Evolutionary conservation across 2,329 filamentous ascomycete genomes (phyloP).

Genomic region (Penicillium verrucosum): DNA sequence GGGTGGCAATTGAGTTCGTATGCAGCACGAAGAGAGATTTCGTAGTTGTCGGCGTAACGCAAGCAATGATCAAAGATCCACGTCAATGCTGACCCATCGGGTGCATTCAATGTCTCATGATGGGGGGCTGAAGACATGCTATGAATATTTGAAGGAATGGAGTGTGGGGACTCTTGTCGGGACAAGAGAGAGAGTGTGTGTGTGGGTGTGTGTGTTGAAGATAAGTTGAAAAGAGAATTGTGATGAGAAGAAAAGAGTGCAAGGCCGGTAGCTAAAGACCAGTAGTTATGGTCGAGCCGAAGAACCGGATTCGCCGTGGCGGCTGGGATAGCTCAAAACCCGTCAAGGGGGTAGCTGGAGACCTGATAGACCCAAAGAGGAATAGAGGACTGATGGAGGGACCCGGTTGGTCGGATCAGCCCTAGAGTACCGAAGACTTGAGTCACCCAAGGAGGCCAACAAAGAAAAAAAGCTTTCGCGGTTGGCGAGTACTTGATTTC

Average conservation of each 20-base stretch:
- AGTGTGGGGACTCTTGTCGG: neutral
- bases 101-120: conserved; percentile 19
- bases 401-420: conserved; percentile 4
- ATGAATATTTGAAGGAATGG: neutral
- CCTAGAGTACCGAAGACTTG: neutral
- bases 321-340: conserved; percentile 16
- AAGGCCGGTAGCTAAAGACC: neutral
- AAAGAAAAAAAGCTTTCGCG: conserved; percentile 6
- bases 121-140: conserved; percentile 12
- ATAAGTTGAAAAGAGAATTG: neutral
- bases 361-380: conserved; percentile 6
- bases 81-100: conserved; percentile 44
- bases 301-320: neutral
- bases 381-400: neutral
- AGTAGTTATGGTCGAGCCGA: conserved; percentile 7
- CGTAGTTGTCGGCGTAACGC: conserved; percentile 60
- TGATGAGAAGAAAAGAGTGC: neutral
- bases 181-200: neutral
- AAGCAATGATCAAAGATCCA: conserved; percentile 60
- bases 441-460: conserved; percentile 4
- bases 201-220: neutral
- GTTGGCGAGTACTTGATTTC: neutral
- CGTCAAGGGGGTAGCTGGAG: conserved; percentile 9
- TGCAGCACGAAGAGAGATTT: conserved; percentile 65
- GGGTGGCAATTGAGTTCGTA: conserved; percentile 63